Percentiles rank a stretch among this genome's conserved stretches.
phyloP scores from a whole-genome alignment of 2,329 filamentous ascomycete species.

The Fusarium zealandicum region DNA sequence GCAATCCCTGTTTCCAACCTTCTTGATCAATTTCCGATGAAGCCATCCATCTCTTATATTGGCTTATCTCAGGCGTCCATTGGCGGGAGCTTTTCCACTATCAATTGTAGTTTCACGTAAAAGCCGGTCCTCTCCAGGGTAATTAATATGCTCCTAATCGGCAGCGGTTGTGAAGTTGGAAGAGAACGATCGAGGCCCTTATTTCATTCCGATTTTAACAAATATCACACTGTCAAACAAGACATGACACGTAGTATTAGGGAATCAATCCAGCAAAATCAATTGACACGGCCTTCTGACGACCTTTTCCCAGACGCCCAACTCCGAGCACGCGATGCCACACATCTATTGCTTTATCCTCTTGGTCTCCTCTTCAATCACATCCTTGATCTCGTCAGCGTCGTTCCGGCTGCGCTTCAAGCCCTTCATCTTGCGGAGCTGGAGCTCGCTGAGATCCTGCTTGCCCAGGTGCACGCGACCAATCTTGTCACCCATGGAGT shows the following conservation, averaged over 20 bases:
- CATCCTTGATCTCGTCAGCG: conserved; percentile 57
- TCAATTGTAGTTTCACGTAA: no score
- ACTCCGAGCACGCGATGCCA: conserved; percentile 40
- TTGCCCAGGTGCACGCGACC: conserved; percentile 90
- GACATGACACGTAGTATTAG: conserved; percentile 1
- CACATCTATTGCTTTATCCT: conserved; percentile 45
- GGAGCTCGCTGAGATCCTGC: conserved; percentile 85
- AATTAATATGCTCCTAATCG: no score
- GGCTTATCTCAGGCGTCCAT: no score
- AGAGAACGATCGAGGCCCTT: no score
- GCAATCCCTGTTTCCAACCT: no score
- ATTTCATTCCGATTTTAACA: no score
- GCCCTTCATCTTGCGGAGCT: conserved; percentile 99
- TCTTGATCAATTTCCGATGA: no score
- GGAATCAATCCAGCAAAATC: conserved; percentile 31
- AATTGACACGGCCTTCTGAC: conserved; percentile 39
- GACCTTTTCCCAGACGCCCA: conserved; percentile 45
- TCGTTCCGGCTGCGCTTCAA: conserved; percentile 82
- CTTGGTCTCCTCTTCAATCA: conserved; percentile 51
- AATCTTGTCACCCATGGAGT: conserved; percentile 94
- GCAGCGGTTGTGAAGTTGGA: no score
- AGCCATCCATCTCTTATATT: no score
- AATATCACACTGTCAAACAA: not conserved
- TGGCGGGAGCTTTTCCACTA: no score
- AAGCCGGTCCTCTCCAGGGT: no score